These are phyloP conservation scores for Trichoderma erinaceum DNA, from an alignment of 495 filamentous ascomycete genomes.

Conservation along the genomic window DNA sequence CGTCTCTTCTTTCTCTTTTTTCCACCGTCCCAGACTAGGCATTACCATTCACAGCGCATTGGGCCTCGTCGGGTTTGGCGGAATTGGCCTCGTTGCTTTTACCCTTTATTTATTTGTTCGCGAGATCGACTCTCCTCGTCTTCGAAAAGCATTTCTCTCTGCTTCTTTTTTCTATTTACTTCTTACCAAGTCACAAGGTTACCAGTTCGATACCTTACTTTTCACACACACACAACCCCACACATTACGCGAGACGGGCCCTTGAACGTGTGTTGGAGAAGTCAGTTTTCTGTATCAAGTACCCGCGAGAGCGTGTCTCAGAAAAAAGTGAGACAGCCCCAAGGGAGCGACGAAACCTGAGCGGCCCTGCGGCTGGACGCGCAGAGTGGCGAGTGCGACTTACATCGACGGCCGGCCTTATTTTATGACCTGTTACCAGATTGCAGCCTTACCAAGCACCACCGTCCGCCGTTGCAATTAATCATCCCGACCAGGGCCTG, in stretches of 20 bases:
- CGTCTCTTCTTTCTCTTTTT: neutral
- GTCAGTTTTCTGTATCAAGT: neutral
- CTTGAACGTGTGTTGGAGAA: constrained; percentile 10
- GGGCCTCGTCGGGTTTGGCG: neutral
- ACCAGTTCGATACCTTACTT: neutral
- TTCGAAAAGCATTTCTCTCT: neutral
- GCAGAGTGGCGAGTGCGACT: constrained; percentile 7
- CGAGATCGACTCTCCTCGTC: neutral
- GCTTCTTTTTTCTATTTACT: neutral
- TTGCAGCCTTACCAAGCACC: constrained; percentile 6
- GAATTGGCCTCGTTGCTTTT: neutral
- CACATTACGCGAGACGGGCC: neutral
- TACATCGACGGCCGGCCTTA: neutral
- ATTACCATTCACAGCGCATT: neutral
- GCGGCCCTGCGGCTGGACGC: neutral
- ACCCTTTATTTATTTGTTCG: neutral
- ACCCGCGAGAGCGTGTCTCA: neutral
- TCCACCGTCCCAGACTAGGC: neutral
- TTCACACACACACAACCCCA: neutral
- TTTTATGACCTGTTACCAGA: neutral
- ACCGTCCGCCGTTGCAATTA: neutral
- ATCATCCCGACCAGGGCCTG: neutral
- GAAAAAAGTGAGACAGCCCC: constrained; percentile 1
- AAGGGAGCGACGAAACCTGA: neutral
- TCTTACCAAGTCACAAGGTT: neutral